These are phyloP conservation scores for Umbelopsis sp. DNA, from an alignment of 192 early-diverging fungal species.

Conservation along the genomic window DNA sequence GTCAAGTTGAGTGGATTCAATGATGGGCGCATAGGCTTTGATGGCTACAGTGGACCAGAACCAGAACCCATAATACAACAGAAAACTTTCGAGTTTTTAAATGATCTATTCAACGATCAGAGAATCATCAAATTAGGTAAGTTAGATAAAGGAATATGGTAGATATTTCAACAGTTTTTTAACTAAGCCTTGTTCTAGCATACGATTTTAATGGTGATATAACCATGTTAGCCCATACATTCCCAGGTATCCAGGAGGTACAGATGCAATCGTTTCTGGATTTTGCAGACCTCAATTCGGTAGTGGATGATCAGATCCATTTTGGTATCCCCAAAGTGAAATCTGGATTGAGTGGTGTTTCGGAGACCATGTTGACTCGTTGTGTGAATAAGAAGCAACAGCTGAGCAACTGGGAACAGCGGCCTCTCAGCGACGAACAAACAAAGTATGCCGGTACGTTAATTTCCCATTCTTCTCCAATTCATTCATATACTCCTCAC, in stretches of 20 bases:
- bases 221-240: conserved; percentile 9
- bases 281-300: conserved; percentile 23
- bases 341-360: conserved; percentile 32
- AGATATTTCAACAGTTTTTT: not conserved
- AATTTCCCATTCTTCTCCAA: not conserved
- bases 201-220: conserved; percentile 40
- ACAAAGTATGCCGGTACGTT: conserved; percentile 34
- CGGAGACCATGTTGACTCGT: conserved; percentile 15
- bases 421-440: conserved; percentile 34
- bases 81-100: not conserved
- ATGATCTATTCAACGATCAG: not conserved
- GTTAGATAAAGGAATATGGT: not conserved
- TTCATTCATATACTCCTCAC: not conserved
- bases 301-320: not conserved
- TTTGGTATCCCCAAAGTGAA: not conserved
- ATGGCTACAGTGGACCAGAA: not conserved
- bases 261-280: conserved; percentile 25
- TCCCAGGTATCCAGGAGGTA: conserved; percentile 25
- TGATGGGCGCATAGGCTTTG: not conserved
- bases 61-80: not conserved
- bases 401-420: conserved; percentile 41
- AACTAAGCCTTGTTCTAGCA: conserved; percentile 5
- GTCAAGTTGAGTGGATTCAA: conserved; percentile 4
- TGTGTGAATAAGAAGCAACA: conserved; percentile 40
- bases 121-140: conserved; percentile 32